Evolutionary conservation across 192 early-diverging fungal species (phyloP), one percentile per base, ranked within the genome.

Genomic region (Linnemannia zychae): DNA sequence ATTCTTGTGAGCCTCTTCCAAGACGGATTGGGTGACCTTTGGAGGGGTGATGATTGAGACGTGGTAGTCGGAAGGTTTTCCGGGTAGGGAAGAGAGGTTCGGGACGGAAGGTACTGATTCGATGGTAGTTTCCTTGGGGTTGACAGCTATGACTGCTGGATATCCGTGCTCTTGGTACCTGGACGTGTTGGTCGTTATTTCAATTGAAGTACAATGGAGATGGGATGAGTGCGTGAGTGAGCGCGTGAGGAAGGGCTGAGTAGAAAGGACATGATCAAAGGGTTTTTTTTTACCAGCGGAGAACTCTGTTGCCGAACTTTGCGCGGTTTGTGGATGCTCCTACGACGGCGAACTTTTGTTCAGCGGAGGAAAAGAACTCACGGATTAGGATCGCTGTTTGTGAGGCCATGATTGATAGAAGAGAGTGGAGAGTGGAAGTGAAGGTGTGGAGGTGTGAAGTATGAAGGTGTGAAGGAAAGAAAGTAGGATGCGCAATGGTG

Each of bases 231-330:
- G n/a, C n/a, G n/a, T n/a, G n/a, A n/a, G n/a, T n/a, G n/a, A n/a
- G n/a, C n/a, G n/a, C n/a, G n/a, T n/a, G n/a, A n/a, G n/a, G n/a
- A n/a, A n/a, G n/a, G n/a, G n/a, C n/a, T n/a, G n/a, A 15, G 31
- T 13, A 33, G 60, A 48, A 33, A 4, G 46, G 12, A 7, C 38
- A 63, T 36, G 18, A 33, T 44, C 46, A 66, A 48, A 60, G 24
- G 69, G 11, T 11, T 37, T 2, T 50, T 38, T 33, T 47, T 37
- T 94, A 96, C 95, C 95, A 98, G 46, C 89, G 83, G 37, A 98
- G 91, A 15, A 98, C 94, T 75, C 92, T 94, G 91, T 97, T 95
- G 60, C 97, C 97, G 87, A 93, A 96, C 89, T 98, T 98, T 47
- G 91, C 53, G 17, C 84, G 88, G 77, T 95, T 92, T 40, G 83